Conservation (phyloP, 495 filamentous ascomycete genomes). For the Penicillium angulare region DNA sequence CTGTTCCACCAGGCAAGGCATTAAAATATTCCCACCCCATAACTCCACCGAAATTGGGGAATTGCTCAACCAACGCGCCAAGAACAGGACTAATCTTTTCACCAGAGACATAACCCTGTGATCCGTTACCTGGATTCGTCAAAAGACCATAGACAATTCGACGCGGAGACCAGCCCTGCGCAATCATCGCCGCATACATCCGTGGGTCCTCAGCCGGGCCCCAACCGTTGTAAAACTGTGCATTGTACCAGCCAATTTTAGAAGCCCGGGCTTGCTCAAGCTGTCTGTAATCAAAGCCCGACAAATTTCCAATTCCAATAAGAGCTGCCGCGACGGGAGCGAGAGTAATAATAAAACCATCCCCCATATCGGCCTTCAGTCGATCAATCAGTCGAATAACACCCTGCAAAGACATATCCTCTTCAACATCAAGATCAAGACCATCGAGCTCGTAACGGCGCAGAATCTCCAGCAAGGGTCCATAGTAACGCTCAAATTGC, state of each 20-base stretch:
- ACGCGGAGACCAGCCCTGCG: conserved; percentile 59
- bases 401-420: conserved; percentile 68
- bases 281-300: conserved; percentile 69
- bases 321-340: conserved; percentile 77
- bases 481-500: conserved; percentile 67
- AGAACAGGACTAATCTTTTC: conserved; percentile 47
- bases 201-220: conserved; percentile 57
- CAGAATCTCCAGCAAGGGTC: conserved; percentile 59
- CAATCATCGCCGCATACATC: conserved; percentile 65
- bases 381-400: conserved; percentile 69
- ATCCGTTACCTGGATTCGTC: conserved; percentile 67
- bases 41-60: conserved; percentile 70
- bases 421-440: conserved; percentile 82
- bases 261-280: conserved; percentile 63
- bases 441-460: conserved; percentile 60
- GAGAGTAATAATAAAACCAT: conserved; percentile 69
- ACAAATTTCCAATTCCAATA: conserved; percentile 57
- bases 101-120: conserved; percentile 52
- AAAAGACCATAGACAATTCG: conserved; percentile 72
- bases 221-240: conserved; percentile 85
- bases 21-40: conserved; percentile 92
- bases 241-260: conserved; percentile 77
- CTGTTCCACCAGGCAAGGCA: conserved; percentile 54
- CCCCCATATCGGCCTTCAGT: conserved; percentile 69
- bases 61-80: conserved; percentile 46